A percentile compares a stretch with the other conserved stretches of the same genome.
Evolutionary conservation across 1,284 basidiomycete genomes (phyloP).

Genomic region (Melampsora americana): DNA sequence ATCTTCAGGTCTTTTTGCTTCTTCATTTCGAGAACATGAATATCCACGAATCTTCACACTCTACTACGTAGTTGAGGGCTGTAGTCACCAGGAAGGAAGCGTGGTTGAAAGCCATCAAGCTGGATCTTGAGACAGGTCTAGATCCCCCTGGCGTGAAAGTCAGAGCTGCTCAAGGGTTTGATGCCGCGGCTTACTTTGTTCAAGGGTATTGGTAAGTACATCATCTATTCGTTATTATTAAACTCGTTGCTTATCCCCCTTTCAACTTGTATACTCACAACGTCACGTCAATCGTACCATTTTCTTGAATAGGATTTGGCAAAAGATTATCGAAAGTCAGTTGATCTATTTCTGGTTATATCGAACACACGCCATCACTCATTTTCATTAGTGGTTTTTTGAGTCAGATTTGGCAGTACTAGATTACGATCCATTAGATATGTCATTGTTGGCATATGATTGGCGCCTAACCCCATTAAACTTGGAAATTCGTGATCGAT

Average conservation of each 20-base stretch:
- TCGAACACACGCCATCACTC: neutral
- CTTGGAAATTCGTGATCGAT: conserved; percentile 82
- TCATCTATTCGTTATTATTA: conserved; percentile 18
- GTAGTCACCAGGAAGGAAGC: conserved; percentile 76
- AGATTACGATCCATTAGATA: conserved; percentile 54
- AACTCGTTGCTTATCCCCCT: neutral
- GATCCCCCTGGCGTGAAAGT: conserved; percentile 87
- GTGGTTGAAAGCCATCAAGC: conserved; percentile 85
- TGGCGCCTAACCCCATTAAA: conserved; percentile 59
- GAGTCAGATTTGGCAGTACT: conserved; percentile 38
- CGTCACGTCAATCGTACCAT: conserved; percentile 20
- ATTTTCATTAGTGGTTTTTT: conserved; percentile 67
- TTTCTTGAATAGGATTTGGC: conserved; percentile 50
- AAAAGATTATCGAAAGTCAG: conserved; percentile 49
- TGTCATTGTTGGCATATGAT: conserved; percentile 58
- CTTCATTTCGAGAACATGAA: neutral
- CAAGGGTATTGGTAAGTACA: conserved; percentile 58
- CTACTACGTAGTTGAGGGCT: conserved; percentile 73
- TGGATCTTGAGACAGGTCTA: conserved; percentile 83
- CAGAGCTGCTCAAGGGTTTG: conserved; percentile 74
- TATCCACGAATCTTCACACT: conserved; percentile 49
- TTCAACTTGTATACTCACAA: neutral
- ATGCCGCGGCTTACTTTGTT: conserved; percentile 82
- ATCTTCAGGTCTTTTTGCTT: conserved; percentile 3
- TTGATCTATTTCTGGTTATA: neutral